Evolutionary conservation across 805 yeast genomes (phyloP).

Genomic region (Wickerhamomyces silvicola): DNA sequence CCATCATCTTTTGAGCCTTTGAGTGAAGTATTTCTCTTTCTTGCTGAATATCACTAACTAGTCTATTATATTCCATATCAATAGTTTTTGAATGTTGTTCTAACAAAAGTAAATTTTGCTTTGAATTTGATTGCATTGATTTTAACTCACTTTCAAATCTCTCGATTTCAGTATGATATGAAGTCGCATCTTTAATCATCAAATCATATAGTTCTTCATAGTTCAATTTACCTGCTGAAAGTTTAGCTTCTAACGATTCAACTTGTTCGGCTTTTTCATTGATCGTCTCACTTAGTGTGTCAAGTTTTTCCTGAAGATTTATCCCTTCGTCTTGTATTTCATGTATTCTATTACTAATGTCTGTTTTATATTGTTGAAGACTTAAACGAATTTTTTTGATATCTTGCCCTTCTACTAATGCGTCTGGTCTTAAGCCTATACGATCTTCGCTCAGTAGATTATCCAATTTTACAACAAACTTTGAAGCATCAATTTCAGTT

Average conservation of each 20-base stretch:
- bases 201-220: constrained; percentile 52
- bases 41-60: constrained; percentile 38
- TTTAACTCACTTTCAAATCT: constrained; percentile 53
- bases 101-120: constrained; percentile 44
- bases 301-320: constrained; percentile 51
- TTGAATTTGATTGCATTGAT: constrained; percentile 39
- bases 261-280: constrained; percentile 50
- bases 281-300: constrained; percentile 46
- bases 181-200: constrained; percentile 44
- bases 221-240: constrained; percentile 43
- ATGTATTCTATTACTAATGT: constrained; percentile 39
- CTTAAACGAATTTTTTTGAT: constrained; percentile 31
- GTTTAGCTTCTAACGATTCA: constrained; percentile 51
- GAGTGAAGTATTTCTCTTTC: constrained; percentile 44
- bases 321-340: constrained; percentile 50
- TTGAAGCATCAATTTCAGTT: constrained; percentile 19
- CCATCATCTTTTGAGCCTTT: constrained; percentile 52
- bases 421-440: constrained; percentile 40
- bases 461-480: constrained; percentile 37
- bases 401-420: constrained; percentile 31
- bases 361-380: constrained; percentile 39
- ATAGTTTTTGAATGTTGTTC: constrained; percentile 44
- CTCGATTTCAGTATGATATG: constrained; percentile 60
- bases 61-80: constrained; percentile 45
- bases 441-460: constrained; percentile 34